Base-by-base conservation (phyloP, 2,329 filamentous ascomycete genomes). In the Penicillium glabrum region DNA sequence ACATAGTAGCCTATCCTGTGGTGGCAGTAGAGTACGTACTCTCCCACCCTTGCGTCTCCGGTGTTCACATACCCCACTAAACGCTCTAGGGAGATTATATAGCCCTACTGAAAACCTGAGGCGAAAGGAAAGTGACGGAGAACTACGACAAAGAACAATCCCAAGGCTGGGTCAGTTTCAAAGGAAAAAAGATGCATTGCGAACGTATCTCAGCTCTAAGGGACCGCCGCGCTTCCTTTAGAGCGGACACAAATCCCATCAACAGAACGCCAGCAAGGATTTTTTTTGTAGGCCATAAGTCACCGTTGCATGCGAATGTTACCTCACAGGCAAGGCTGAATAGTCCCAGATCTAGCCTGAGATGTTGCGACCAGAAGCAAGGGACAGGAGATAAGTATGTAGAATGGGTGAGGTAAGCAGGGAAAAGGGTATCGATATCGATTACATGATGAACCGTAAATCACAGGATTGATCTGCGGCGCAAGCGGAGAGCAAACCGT, bases 341-440 rank as follows among this genome's bases (percentile, higher is more conserved):
- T 61, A 51, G 31, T 44, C 37, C 41, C n/a, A 58, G 49, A 44
- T 47, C 26, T 29, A 39, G 13, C 33, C 55, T 58, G 57, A 58
- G 57, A 58, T 56, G 55, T 53, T 60, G 56, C 37, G 56, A 51
- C 51, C 50, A 62, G 57, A 63, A 63, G 64, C 57, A 66, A 66
- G 61, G 63, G 61, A 46, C 53, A 56, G 48, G 56, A 48, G 10
- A 35, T 26, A 39, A 39, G 33, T 37, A 27, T 50, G 46, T 37
- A 37, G 31, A 49, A 39, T 45, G 27, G 50, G 24, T 37, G 26
- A 49, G 56, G 54, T 43, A 49, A 53, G 56, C 47, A 54, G 51
- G 48, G 60, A 52, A 67, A 59, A 66, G 67, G 67, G 67, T 68
- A 69, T 70, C 64, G 64, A 67, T 62, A 62, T 69, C 65, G 63